Evolutionary conservation across 225 moss, liverwort and hornwort species (phyloP).

Genomic region (Pseudoscleropodium purum): DNA sequence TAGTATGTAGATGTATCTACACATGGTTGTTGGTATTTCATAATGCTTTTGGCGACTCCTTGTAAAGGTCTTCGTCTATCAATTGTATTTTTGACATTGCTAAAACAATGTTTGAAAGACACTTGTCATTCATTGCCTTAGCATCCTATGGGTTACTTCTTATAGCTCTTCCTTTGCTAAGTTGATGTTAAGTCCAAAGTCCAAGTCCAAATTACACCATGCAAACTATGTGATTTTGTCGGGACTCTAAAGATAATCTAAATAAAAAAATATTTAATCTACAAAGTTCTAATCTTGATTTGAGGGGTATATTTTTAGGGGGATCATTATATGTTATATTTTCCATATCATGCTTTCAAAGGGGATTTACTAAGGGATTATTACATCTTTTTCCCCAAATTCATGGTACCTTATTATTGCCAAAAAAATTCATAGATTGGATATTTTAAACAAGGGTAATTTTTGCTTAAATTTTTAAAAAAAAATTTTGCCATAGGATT

Average conservation of each 20-base stretch:
- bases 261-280: background rate
- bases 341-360: background rate
- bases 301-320: accelerated
- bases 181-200: background rate
- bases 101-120: background rate
- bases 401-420: background rate
- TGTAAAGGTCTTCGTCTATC: background rate
- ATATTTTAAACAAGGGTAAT: too few species aligned
- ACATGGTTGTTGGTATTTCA: too few species aligned
- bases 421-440: background rate
- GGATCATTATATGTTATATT: background rate
- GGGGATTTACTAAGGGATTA: accelerated
- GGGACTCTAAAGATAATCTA: background rate
- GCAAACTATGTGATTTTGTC: too few species aligned
- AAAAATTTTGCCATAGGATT: too few species aligned
- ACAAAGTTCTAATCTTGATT: accelerated
- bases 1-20: too few species aligned
- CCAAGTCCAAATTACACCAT: too few species aligned
- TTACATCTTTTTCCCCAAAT: background rate
- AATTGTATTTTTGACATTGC: background rate
- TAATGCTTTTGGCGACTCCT: too few species aligned
- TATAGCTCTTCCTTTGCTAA: accelerated
- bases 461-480: too few species aligned
- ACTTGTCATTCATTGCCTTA: background rate
- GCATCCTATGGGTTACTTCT: background rate